A percentile compares a stretch with the other conserved stretches of the same genome.
These are phyloP conservation scores for Nigrospora oryzae DNA, from an alignment of 2,329 filamentous ascomycete species.

Conservation along the genomic window DNA sequence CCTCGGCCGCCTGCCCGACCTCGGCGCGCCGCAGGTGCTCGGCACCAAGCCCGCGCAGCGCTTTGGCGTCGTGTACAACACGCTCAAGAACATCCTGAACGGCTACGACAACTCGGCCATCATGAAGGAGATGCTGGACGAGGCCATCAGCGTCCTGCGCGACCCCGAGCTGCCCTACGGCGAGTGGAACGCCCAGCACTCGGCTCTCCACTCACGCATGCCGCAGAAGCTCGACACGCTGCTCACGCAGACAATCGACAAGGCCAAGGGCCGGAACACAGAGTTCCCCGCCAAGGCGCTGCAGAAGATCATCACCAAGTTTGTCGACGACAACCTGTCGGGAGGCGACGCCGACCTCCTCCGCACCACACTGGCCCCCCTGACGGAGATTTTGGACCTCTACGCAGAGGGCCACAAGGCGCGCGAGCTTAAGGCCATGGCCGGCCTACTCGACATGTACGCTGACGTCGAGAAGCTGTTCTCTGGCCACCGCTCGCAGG, in stretches of 20 bases:
- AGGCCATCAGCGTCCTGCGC: slow-evolving; percentile 82
- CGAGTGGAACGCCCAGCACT: slow-evolving; percentile 93
- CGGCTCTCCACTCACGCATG: slow-evolving; percentile 94
- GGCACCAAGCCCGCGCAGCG: slow-evolving; percentile 88
- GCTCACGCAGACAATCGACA: slow-evolving; percentile 80
- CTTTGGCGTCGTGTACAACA: slow-evolving; percentile 68
- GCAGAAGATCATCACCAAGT: slow-evolving; percentile 75
- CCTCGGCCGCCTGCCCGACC: slow-evolving; percentile 78
- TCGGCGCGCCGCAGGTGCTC: slow-evolving; percentile 78
- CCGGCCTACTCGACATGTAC: slow-evolving; percentile 72
- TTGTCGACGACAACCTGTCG: slow-evolving; percentile 77
- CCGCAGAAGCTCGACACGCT: slow-evolving; percentile 82
- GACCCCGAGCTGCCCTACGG: slow-evolving; percentile 88
- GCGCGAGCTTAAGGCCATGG: slow-evolving; percentile 80
- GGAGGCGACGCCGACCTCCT: slow-evolving; percentile 66
- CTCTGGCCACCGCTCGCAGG: slow-evolving; percentile 72
- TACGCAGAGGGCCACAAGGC: slow-evolving; percentile 85
- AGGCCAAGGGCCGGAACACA: slow-evolving; percentile 63
- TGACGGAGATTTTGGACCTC: slow-evolving; percentile 67
- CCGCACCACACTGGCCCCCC: slow-evolving; percentile 62
- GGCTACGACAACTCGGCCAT: slow-evolving; percentile 98
- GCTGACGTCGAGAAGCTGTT: slow-evolving; percentile 80
- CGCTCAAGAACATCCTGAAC: slow-evolving; percentile 78
- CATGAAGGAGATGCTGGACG: slow-evolving; percentile 79
- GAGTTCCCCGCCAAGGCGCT: slow-evolving; percentile 93